phyloP scores from a whole-genome alignment of 352 stramenopile genomes.

The Globisporangium radiosum region DNA sequence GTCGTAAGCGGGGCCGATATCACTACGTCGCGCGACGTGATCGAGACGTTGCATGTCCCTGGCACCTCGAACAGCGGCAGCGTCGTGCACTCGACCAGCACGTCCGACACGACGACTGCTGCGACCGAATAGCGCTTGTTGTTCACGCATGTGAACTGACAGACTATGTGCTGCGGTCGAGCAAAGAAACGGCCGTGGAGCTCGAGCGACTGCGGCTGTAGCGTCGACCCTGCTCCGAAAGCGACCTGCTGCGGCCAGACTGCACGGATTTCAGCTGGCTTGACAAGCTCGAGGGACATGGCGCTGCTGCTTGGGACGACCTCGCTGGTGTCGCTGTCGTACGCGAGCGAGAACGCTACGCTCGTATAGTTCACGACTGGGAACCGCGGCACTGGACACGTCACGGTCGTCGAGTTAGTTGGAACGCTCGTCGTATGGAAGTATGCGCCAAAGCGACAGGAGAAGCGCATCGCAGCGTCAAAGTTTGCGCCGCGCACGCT shows the following conservation, averaged over 20 bases:
- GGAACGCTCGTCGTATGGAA: slow-evolving; percentile 1
- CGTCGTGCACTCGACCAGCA: slow-evolving; percentile 22
- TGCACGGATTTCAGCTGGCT: slow-evolving; percentile 1
- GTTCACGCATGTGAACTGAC: slow-evolving; percentile 18
- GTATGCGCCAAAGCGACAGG: slow-evolving; percentile 22
- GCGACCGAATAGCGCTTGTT: slow-evolving; percentile 2
- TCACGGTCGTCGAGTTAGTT: slow-evolving; percentile 14
- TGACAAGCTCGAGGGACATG: slow-evolving; percentile 9
- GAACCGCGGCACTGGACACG: slow-evolving; percentile 23
- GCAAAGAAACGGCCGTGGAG: slow-evolving; percentile 27
- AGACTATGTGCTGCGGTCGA: slow-evolving; percentile 14
- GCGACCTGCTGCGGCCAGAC: slow-evolving; percentile 5
- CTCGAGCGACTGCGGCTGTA: slow-evolving; percentile 11
- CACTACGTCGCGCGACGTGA: slow-evolving; percentile 17
- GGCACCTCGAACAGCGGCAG: background rate
- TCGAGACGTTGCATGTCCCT: slow-evolving; percentile 17
- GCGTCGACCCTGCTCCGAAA: background rate
- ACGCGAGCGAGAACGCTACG: slow-evolving; percentile 19
- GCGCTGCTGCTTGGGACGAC: background rate
- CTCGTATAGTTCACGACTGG: slow-evolving; percentile 13
- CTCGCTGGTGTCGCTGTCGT: background rate
- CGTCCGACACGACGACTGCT: slow-evolving; percentile 12
- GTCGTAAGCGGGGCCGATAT: slow-evolving; percentile 21
- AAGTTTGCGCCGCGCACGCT: slow-evolving; percentile 23
- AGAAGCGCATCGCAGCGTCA: slow-evolving; percentile 3